Conservation (phyloP, 2,329 filamentous ascomycete genomes). For the Stagonosporopsis vannaccii region DNA sequence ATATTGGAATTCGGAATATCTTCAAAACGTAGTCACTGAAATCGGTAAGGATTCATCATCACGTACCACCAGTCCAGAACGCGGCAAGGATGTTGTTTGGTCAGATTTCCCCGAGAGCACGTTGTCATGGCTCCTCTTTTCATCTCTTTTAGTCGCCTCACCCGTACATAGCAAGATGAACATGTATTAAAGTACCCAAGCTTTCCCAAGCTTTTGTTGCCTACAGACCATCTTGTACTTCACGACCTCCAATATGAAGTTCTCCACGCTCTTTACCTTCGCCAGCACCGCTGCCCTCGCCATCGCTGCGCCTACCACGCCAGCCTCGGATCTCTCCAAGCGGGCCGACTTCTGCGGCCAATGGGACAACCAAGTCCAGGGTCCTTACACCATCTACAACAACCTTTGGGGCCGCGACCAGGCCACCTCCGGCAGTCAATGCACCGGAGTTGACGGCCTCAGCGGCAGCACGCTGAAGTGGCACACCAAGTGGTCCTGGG, state of each 20-base stretch:
- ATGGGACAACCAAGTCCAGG: constrained; percentile 38
- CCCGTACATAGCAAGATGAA: not conserved
- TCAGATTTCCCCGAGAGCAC: constrained; percentile 15
- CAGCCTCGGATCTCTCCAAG: constrained; percentile 37
- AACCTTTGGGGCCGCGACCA: constrained; percentile 55
- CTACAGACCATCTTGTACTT: not conserved
- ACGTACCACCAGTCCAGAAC: constrained; percentile 17
- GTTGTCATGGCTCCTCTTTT: constrained; percentile 13
- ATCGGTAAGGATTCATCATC: constrained; percentile 11
- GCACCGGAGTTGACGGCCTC: constrained; percentile 53
- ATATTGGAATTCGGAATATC: not conserved
- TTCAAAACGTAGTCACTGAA: not conserved
- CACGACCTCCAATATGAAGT: constrained; percentile 35
- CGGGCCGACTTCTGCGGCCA: constrained; percentile 45
- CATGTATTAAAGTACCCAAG: constrained; percentile 23
- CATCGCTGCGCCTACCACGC: constrained; percentile 38
- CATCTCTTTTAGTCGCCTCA: constrained; percentile 12
- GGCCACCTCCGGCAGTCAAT: constrained; percentile 56
- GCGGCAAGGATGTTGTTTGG: constrained; percentile 2
- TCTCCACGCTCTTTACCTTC: constrained; percentile 31
- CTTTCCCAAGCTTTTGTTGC: constrained; percentile 1
- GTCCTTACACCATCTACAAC: constrained; percentile 47
- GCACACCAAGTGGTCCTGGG: constrained; percentile 55
- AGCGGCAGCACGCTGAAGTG: constrained; percentile 51
- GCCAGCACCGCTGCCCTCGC: constrained; percentile 40